These are phyloP conservation scores for Paecilomyces niveus DNA, from an alignment of 2,329 filamentous ascomycete species.

Conservation along the genomic window DNA sequence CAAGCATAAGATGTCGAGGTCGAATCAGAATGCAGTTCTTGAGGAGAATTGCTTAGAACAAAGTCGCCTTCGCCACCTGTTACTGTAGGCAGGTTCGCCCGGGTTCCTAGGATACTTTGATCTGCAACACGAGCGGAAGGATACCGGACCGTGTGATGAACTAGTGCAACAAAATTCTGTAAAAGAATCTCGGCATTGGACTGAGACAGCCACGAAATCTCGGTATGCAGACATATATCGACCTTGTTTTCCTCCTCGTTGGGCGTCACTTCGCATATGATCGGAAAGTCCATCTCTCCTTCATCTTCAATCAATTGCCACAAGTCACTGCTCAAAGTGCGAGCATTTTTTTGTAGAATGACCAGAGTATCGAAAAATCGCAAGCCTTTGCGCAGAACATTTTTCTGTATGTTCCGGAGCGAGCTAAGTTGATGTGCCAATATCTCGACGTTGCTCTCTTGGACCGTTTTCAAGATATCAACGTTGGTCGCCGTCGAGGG, in stretches of 20 bases:
- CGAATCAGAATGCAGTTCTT: not conserved
- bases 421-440: constrained; percentile 68
- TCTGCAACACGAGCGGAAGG: constrained; percentile 23
- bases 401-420: constrained; percentile 61
- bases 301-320: constrained; percentile 47
- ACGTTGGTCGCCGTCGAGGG: constrained; percentile 43
- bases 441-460: constrained; percentile 54
- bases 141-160: constrained; percentile 27
- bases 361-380: constrained; percentile 74
- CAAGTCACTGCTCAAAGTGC: constrained; percentile 38
- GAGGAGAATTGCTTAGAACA: not conserved
- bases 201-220: constrained; percentile 25
- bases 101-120: constrained; percentile 9
- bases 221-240: constrained; percentile 56
- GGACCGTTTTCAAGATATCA: constrained; percentile 54
- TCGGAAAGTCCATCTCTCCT: constrained; percentile 57
- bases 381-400: constrained; percentile 38
- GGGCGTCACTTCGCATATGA: constrained; percentile 70
- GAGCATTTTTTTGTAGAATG: constrained; percentile 61
- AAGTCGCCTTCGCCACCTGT: not conserved
- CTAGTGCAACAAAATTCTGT: constrained; percentile 21
- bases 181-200: constrained; percentile 17
- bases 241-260: constrained; percentile 47
- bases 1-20: constrained; percentile 39
- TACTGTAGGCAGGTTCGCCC: not conserved